Evolutionary conservation across 495 filamentous ascomycete species (phyloP), one percentile per base, ranked within the genome.

Genomic region (Annulohypoxylon nitens): DNA sequence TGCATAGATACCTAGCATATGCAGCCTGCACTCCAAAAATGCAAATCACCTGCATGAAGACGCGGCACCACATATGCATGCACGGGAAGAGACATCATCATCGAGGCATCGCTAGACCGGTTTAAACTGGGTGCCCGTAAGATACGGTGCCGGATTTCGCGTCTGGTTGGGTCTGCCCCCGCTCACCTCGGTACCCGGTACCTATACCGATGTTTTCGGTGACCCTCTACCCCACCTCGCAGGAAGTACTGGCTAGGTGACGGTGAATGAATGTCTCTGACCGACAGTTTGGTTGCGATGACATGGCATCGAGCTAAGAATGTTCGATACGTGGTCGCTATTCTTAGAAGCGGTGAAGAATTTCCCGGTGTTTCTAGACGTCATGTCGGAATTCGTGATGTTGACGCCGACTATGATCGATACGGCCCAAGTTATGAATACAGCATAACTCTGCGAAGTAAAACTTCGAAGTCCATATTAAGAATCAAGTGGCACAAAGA

Each of bases 1-100:
- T 58, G 33, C 54, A 58, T n/a, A n/a, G n/a, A n/a, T 58, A 58
- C 39, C 30, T 3, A 30, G 33, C 54, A 58, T 11, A 36, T 57
- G 53, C 53, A 57, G 3, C 3, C 30, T 30, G 30, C 30, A 30
- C 30, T 3, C 30, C 3, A 3, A 6, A 3, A 30, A 30, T 6
- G 30, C 30, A 30, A 30, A 51, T 51, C 7, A 51, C 48, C n/a
- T 47, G 43, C 43, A 47, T 47, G 6, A 51, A 30, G 30, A 30
- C 5, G 30, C 3, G 12, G 20, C 48, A 23, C 11, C 50, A 54
- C 30, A 30, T 30, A 30, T 54, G 50, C 23, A 54, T 3, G 25
- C n/a, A 11, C 50, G 50, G 50, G 50, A 54, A 54, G 50, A 54
- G 50, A 33, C 12, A 51, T 3, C 48, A 51, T 3, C 48, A 30